Evolutionary conservation across 2,329 filamentous ascomycete species (phyloP), one percentile per base, ranked within the genome.

Genomic region (Neospermospora avenae): DNA sequence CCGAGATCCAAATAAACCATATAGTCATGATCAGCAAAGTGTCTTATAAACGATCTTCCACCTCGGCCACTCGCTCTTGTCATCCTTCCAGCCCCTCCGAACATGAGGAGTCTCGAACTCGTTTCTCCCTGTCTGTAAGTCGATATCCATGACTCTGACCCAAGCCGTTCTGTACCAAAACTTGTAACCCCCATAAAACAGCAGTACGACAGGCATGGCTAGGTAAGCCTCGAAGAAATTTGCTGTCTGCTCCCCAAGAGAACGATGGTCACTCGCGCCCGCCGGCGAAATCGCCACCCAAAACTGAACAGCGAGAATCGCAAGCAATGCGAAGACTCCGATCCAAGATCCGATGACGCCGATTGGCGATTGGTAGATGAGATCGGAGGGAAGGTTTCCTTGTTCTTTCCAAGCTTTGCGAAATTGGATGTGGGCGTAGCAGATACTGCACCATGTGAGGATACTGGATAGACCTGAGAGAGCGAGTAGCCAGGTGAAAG

Each of bases 401-500:
- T 87, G 84, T 22, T 76, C 72, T 28, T 78, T 78, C 91, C 91
- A 96, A 13, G 87, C 90, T 25, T 78, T 77, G 63, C 93, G 90
- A 83, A 97, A 97, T 57, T 91, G 90, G 72, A 97, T 96, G 75
- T 97, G 93, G 35, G 88, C 84, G 25, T 93, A 77, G 74, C 92
- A 96, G 74, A 96, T 93, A 65, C 88, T 89, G 57, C 80, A 83
- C 90, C 90, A 93, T 4, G 88, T 92, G 77, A 93, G 90, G 72
- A 91, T 82, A 46, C 82, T 85, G 3, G 86, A 88, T 18, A 93
- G 81, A 46, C 86, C 89, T 0, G 87, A 90, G 54, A 91, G 81
- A 60, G 89, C 84, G 48, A 90, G 80, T 71, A 96, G 84, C 92
- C 93, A 96, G 68, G 84, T 82, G 67, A 96, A 90, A 3, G 90